Percentiles rank a stretch among this genome's conserved stretches.
Evolutionary conservation across 2,329 filamentous ascomycete species (phyloP).

Genomic region (Fusarium luffae): DNA sequence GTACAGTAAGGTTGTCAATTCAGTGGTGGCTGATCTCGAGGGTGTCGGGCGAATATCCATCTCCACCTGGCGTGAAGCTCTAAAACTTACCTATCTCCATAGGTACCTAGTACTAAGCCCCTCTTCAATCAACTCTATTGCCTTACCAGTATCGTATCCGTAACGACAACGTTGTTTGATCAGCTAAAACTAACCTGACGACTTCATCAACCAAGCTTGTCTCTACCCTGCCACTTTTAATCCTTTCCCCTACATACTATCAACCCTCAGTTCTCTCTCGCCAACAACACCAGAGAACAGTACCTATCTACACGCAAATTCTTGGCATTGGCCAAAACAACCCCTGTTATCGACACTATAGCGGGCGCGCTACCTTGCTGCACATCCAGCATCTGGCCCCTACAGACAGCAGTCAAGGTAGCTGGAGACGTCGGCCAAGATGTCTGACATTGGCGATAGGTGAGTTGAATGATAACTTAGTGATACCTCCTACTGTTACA

Average conservation of each 20-base stretch:
- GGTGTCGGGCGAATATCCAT: neutral
- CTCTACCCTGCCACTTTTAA: neutral
- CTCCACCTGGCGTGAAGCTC: slow-evolving; percentile 25
- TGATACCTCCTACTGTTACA: slow-evolving; percentile 1
- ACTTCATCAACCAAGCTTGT: slow-evolving; percentile 12
- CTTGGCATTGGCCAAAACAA: slow-evolving; percentile 23
- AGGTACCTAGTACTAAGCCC: neutral
- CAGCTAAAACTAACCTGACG: slow-evolving; percentile 6
- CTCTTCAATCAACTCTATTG: neutral
- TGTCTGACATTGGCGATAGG: slow-evolving; percentile 45
- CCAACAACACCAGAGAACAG: slow-evolving; percentile 11
- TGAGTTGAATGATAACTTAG: slow-evolving; percentile 26
- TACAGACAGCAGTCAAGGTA: slow-evolving; percentile 6
- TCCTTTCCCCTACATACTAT: neutral
- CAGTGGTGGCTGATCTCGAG: slow-evolving; percentile 8
- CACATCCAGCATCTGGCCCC: slow-evolving; percentile 32
- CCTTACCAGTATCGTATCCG: neutral
- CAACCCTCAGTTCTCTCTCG: neutral
- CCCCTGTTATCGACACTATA: slow-evolving; percentile 20
- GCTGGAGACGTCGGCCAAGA: slow-evolving; percentile 27
- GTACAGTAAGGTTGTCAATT: slow-evolving; percentile 14
- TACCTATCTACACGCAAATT: slow-evolving; percentile 1
- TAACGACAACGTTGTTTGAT: slow-evolving; percentile 3
- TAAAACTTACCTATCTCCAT: neutral
- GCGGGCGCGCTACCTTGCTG: slow-evolving; percentile 21